Percentiles rank a stretch among this genome's conserved stretches.
These are phyloP conservation scores for Dendrocalamus sinicus DNA, from an alignment of 176 grass and related monocot genomes.

Conservation along the genomic window DNA sequence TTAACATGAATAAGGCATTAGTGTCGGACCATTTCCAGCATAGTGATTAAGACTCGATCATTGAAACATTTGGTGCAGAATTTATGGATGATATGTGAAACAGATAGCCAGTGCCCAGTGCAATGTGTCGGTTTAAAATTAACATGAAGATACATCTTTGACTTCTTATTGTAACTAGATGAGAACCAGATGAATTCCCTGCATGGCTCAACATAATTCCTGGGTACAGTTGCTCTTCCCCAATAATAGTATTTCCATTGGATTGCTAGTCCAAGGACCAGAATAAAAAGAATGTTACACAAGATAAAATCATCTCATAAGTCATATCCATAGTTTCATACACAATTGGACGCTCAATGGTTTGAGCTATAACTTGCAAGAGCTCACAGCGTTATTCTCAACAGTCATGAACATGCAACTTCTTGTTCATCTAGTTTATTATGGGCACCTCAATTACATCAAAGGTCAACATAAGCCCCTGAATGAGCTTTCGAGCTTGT, in stretches of 20 bases:
- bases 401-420: background rate
- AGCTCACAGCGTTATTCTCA: conserved; percentile 3
- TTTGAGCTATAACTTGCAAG: background rate
- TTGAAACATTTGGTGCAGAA: background rate
- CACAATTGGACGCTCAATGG: background rate
- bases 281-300: background rate
- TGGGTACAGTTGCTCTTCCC: background rate
- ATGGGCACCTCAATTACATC: background rate
- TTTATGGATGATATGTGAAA: conserved; percentile 6
- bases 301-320: background rate
- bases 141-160: background rate
- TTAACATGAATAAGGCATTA: background rate
- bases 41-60: background rate
- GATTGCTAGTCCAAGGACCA: background rate
- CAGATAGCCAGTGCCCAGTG: background rate
- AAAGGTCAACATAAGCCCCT: background rate
- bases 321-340: background rate
- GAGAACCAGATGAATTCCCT: background rate
- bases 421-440: conserved; percentile 4
- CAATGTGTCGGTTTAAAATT: background rate
- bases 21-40: background rate
- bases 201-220: background rate
- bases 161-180: background rate
- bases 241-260: background rate
- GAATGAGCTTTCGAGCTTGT: background rate